Conservation (phyloP, 352 stramenopile genomes). For the Pythium utonaiense region DNA sequence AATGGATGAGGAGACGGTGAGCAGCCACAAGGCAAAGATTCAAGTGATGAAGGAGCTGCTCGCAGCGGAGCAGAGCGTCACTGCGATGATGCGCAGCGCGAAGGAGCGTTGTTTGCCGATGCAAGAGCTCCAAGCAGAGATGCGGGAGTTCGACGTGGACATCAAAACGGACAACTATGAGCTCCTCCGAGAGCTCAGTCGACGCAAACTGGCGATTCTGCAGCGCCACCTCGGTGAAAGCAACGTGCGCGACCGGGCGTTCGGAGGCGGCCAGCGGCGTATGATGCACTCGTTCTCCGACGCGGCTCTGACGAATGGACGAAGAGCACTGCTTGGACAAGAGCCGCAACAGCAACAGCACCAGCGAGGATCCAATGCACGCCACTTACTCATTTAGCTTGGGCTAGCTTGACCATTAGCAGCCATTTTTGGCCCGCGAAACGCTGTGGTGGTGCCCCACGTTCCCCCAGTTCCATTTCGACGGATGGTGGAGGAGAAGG, state of each 20-base stretch:
- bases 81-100: neutral
- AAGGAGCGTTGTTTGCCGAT: neutral
- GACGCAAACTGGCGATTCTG: slow-evolving; percentile 5
- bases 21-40: neutral
- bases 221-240: neutral
- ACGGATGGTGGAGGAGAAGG: slow-evolving; percentile 28
- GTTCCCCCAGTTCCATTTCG: too few species aligned
- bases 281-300: slow-evolving; percentile 7
- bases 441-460: neutral
- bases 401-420: too few species aligned
- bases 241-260: neutral
- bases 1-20: neutral
- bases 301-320: neutral
- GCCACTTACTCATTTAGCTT: neutral
- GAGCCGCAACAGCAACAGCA: neutral
- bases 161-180: slow-evolving; percentile 1
- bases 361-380: neutral
- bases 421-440: neutral
- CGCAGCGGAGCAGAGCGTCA: neutral
- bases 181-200: slow-evolving; percentile 4
- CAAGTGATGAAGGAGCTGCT: neutral
- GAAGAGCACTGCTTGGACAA: neutral
- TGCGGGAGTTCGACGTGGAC: neutral
- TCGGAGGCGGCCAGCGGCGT: neutral
- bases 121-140: neutral